Percentiles rank a stretch among this genome's conserved stretches.
phyloP scores from a whole-genome alignment of 2,329 filamentous ascomycete genomes.

The Rosellinia necatrix region DNA sequence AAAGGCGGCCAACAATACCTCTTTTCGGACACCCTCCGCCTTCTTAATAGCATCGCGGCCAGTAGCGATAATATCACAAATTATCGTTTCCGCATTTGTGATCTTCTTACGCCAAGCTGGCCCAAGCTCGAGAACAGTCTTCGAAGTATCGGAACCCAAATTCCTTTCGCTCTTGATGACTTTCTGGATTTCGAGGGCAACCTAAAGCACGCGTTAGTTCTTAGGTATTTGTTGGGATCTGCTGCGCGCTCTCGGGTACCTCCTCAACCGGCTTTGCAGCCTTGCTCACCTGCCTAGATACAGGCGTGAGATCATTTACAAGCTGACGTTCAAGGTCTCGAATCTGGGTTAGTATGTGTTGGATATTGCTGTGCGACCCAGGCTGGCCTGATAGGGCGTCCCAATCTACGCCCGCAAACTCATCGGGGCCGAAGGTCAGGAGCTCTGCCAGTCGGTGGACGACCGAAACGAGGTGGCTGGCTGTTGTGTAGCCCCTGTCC shows the following conservation, averaged over 20 bases:
- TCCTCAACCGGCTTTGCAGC: neutral
- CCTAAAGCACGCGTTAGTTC: neutral
- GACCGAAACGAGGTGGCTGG: neutral
- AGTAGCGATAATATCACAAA: no score
- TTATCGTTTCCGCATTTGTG: no score
- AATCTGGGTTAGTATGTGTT: neutral
- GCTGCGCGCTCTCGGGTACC: neutral
- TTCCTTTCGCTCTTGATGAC: no score
- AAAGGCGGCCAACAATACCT: no score
- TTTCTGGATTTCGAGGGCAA: neutral
- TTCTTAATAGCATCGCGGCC: no score
- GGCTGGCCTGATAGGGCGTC: no score
- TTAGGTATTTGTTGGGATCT: neutral
- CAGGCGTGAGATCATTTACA: neutral
- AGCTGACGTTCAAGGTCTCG: neutral
- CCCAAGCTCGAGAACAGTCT: no score
- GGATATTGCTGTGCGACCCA: no score
- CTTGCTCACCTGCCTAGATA: neutral
- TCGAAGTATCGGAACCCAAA: no score
- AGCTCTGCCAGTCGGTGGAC: neutral
- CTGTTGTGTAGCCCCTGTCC: slow-evolving; percentile 6
- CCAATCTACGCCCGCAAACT: slow-evolving; percentile 7
- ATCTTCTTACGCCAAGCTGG: no score
- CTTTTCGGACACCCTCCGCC: no score
- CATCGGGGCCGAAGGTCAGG: neutral